These are phyloP conservation scores for Xylariales sp. DNA, from an alignment of 2,329 filamentous ascomycete genomes.

Conservation along the genomic window DNA sequence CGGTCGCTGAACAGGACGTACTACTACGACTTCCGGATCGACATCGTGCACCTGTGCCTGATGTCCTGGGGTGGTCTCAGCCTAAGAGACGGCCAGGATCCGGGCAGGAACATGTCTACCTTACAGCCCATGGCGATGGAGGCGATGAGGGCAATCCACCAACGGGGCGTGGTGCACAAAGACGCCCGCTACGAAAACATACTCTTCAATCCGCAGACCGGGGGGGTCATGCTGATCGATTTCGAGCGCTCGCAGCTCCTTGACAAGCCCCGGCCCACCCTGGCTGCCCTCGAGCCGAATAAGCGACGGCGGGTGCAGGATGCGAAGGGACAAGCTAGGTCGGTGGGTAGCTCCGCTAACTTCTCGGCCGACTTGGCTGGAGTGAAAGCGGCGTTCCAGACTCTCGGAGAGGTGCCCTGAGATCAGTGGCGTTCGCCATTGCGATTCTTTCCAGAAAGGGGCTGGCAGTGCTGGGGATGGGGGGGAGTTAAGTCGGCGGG, in stretches of 20 bases:
- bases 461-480: no score
- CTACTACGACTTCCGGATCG: constrained; percentile 50
- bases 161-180: constrained; percentile 44
- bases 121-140: constrained; percentile 26
- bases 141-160: constrained; percentile 41
- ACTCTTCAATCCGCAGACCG: constrained; percentile 44
- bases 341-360: constrained; percentile 6
- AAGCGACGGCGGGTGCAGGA: constrained; percentile 35
- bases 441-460: no score
- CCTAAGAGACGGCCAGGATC: constrained; percentile 8
- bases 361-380: constrained; percentile 26
- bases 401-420: neutral
- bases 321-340: constrained; percentile 17
- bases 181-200: constrained; percentile 47
- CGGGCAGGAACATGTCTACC: constrained; percentile 12
- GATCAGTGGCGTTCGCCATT: no score
- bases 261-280: constrained; percentile 31
- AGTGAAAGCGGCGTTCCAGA: constrained; percentile 20
- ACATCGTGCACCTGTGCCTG: constrained; percentile 50
- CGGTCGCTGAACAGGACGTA: constrained; percentile 47
- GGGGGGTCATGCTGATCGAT: constrained; percentile 49
- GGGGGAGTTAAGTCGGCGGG: no score
- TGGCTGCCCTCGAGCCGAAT: constrained; percentile 40
- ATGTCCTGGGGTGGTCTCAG: constrained; percentile 51
- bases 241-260: constrained; percentile 48